These are phyloP conservation scores for Fusarium setosum DNA, from an alignment of 2,329 filamentous ascomycete genomes.

Conservation along the genomic window DNA sequence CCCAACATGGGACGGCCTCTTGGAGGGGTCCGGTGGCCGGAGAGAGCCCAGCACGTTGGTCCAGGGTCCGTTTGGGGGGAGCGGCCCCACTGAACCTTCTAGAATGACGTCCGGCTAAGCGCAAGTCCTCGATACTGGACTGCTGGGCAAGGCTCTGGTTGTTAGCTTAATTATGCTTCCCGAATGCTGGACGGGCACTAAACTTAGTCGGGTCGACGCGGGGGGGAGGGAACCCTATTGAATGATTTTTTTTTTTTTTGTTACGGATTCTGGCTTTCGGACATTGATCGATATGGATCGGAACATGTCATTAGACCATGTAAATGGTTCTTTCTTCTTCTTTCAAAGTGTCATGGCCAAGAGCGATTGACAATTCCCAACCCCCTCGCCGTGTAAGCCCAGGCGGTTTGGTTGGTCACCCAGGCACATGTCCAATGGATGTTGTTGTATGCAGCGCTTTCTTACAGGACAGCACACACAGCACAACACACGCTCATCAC, in stretches of 20 bases:
- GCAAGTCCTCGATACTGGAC: constrained; percentile 49
- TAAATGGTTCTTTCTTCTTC: not conserved
- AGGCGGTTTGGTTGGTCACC: constrained; percentile 1
- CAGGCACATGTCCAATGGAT: not conserved
- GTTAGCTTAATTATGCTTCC: constrained; percentile 17
- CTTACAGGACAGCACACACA: constrained; percentile 26
- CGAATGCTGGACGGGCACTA: constrained; percentile 37
- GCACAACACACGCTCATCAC: no score
- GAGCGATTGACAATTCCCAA: constrained; percentile 7
- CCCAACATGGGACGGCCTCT: not conserved
- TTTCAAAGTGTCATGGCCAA: not conserved
- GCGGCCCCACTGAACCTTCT: constrained; percentile 58
- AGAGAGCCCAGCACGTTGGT: constrained; percentile 4
- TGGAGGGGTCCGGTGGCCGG: not conserved
- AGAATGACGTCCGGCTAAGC: constrained; percentile 51
- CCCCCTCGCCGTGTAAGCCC: not conserved
- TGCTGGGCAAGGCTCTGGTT: constrained; percentile 13
- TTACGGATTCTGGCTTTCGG: constrained; percentile 6
- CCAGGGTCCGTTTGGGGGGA: constrained; percentile 16
- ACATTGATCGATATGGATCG: constrained; percentile 1
- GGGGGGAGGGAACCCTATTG: constrained; percentile 17
- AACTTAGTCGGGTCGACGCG: constrained; percentile 32
- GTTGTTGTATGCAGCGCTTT: not conserved
- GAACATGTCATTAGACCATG: constrained; percentile 1
- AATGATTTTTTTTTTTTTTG: not conserved